Evolutionary conservation across 257 asterid genomes (phyloP).

Genomic region (Capsicum baccatum): DNA sequence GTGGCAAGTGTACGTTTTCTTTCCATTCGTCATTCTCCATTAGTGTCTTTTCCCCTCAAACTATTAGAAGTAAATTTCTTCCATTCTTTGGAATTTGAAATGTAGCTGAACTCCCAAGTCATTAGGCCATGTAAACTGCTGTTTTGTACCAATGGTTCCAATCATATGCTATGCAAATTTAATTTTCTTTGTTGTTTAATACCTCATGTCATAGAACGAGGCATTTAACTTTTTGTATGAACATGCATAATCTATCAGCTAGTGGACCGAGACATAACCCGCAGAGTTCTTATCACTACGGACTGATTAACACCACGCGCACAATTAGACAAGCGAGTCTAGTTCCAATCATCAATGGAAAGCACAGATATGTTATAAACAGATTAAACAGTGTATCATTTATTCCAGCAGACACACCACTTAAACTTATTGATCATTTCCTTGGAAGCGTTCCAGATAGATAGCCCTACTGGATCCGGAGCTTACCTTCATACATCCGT

Average conservation of each 20-base stretch:
- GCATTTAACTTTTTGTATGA: not conserved
- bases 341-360: constrained; percentile 37
- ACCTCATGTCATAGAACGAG: not conserved
- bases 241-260: constrained; percentile 44
- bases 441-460: constrained; percentile 36
- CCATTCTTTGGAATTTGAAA: not conserved
- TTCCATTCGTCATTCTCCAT: not conserved
- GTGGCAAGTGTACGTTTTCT: not conserved
- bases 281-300: constrained; percentile 45
- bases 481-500: constrained; percentile 42
- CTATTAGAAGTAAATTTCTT: not conserved
- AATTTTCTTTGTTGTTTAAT: not conserved
- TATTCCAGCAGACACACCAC: constrained; percentile 41
- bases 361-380: constrained; percentile 37
- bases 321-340: constrained; percentile 39
- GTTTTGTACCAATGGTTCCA: not conserved
- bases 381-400: constrained; percentile 38
- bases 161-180: not conserved
- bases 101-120: not conserved
- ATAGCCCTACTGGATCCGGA: constrained; percentile 30
- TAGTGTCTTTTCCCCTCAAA: not conserved
- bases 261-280: constrained; percentile 44
- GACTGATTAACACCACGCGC: constrained; percentile 37
- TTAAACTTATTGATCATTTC: constrained; percentile 44
- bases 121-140: not conserved